These are phyloP conservation scores for Centrapalus pauciflorus DNA, from an alignment of 129 eudicot genomes.

Conservation along the genomic window DNA sequence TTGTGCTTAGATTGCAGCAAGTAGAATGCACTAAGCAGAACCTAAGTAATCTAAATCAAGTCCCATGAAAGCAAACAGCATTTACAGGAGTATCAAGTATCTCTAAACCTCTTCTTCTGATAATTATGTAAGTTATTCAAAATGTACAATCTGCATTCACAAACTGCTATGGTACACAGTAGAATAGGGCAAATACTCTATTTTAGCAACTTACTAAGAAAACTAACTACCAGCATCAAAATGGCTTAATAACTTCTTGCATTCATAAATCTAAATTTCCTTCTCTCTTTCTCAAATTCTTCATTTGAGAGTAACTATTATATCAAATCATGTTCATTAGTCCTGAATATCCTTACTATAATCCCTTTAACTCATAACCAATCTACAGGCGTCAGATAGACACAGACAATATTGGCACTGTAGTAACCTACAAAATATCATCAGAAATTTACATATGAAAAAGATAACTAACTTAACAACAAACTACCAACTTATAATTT, in stretches of 20 bases:
- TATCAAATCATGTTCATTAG: background rate
- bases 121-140: background rate
- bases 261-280: background rate
- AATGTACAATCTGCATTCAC: background rate
- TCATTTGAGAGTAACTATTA: background rate
- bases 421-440: background rate
- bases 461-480: slow-evolving; percentile 3
- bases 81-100: slow-evolving; percentile 7
- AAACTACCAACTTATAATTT: background rate
- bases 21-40: background rate
- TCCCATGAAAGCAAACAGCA: slow-evolving; percentile 13
- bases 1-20: slow-evolving; percentile 13
- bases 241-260: background rate
- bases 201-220: background rate
- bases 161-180: background rate
- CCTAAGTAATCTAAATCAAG: background rate
- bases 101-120: background rate
- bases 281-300: background rate
- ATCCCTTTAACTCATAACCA: background rate
- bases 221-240: background rate
- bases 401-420: slow-evolving; percentile 1
- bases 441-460: background rate
- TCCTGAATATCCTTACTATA: background rate
- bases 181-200: background rate
- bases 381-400: background rate